These are phyloP conservation scores for Rhodofomes roseus DNA, from an alignment of 1,284 basidiomycete genomes.

Conservation along the genomic window DNA sequence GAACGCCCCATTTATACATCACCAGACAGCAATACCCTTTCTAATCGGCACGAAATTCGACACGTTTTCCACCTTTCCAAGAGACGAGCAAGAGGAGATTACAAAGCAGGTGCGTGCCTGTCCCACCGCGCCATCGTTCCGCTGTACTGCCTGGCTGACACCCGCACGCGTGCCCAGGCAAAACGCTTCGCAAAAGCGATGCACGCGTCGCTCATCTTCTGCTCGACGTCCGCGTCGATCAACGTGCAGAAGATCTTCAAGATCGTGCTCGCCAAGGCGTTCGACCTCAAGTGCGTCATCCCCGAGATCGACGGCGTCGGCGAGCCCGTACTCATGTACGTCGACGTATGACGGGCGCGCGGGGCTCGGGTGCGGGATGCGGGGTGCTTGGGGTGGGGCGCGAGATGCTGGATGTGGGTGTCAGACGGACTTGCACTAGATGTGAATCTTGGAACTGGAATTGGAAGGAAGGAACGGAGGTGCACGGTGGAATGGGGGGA, in stretches of 20 bases:
- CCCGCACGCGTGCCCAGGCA: slow-evolving; percentile 46
- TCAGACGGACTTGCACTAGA: no score
- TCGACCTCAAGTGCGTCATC: slow-evolving; percentile 92
- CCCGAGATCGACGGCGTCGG: slow-evolving; percentile 95
- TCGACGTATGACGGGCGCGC: slow-evolving; percentile 62
- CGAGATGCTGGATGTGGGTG: no score
- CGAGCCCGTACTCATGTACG: slow-evolving; percentile 89
- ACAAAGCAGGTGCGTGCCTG: slow-evolving; percentile 77
- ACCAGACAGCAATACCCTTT: slow-evolving; percentile 91
- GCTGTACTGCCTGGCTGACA: not conserved
- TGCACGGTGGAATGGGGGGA: not conserved
- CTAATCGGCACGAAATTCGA: slow-evolving; percentile 98
- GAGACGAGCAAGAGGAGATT: slow-evolving; percentile 98
- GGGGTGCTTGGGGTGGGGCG: not conserved
- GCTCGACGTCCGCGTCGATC: slow-evolving; percentile 95
- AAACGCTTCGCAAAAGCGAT: slow-evolving; percentile 97
- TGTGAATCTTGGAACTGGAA: not conserved
- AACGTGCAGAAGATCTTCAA: slow-evolving; percentile 99
- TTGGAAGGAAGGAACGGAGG: not conserved
- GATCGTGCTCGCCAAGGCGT: slow-evolving; percentile 88
- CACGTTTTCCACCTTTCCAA: slow-evolving; percentile 90
- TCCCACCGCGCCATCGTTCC: not conserved
- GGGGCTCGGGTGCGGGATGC: not conserved
- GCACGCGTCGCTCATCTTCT: slow-evolving; percentile 98
- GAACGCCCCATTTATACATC: not conserved